Evolutionary conservation across 2,329 filamentous ascomycete species (phyloP).

Genomic region (Metarhizium album): DNA sequence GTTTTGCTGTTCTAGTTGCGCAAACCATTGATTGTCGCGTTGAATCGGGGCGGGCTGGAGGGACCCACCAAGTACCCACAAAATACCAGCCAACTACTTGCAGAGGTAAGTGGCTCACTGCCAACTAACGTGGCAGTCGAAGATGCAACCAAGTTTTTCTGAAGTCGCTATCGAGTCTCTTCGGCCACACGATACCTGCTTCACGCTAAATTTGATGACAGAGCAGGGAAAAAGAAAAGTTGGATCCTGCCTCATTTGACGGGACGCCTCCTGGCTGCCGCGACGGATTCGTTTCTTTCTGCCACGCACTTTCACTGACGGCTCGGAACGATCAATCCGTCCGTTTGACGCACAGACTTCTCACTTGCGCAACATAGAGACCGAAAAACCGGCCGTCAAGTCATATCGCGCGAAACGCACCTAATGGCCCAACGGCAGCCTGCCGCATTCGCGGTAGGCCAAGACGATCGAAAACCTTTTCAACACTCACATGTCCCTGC

Average conservation of each 20-base stretch:
- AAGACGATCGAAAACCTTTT: conserved; percentile 21
- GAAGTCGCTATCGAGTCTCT: no score
- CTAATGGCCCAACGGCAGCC: conserved; percentile 23
- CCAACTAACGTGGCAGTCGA: no score
- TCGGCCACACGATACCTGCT: no score
- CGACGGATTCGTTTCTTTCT: neutral
- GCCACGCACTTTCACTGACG: neutral
- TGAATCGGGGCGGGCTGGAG: no score
- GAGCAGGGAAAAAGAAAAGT: conserved; percentile 6
- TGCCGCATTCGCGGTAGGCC: conserved; percentile 18
- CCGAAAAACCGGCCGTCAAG: neutral
- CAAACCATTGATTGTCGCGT: no score
- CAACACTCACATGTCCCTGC: conserved; percentile 18
- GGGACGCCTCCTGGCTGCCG: neutral
- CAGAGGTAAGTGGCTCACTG: no score
- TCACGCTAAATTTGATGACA: no score
- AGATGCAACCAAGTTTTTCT: no score
- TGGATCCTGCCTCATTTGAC: conserved; percentile 3
- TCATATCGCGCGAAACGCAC: neutral
- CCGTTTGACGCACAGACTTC: neutral
- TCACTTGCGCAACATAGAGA: neutral
- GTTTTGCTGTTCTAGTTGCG: no score
- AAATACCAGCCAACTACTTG: no score
- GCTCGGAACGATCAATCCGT: neutral
- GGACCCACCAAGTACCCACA: no score